Evolutionary conservation across 2,329 filamentous ascomycete species (phyloP).

Genomic region (Sporothrix protearum): DNA sequence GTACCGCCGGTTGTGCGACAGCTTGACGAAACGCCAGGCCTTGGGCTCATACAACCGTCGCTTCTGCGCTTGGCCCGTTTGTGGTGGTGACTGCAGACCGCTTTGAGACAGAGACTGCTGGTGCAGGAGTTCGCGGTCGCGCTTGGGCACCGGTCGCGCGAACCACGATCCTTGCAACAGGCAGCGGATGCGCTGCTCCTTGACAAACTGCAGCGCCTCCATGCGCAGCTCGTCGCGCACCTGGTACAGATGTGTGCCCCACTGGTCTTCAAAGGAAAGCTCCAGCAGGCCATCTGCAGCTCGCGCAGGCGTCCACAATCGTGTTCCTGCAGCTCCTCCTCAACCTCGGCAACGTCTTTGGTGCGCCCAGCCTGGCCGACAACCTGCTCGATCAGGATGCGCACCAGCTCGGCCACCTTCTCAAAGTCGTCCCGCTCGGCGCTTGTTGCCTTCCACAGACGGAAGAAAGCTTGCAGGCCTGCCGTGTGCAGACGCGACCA

Average conservation of each 20-base stretch:
- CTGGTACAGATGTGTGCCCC: conserved; percentile 84
- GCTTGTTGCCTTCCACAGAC: conserved; percentile 86
- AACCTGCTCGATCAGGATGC: conserved; percentile 85
- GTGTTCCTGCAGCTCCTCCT: conserved; percentile 82
- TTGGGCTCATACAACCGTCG: conserved; percentile 47
- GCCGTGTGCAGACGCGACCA: conserved; percentile 90
- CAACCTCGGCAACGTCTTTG: conserved; percentile 80
- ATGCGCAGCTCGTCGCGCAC: conserved; percentile 88
- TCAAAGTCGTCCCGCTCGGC: conserved; percentile 84
- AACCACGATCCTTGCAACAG: conserved; percentile 91
- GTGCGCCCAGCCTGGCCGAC: conserved; percentile 77
- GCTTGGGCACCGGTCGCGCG: conserved; percentile 45
- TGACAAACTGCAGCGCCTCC: conserved; percentile 92
- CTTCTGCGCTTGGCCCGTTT: conserved; percentile 37
- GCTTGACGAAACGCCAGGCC: conserved; percentile 76
- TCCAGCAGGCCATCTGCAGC: conserved; percentile 90
- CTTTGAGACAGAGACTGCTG: conserved; percentile 43
- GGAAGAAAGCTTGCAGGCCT: conserved; percentile 80
- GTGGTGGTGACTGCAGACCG: conserved; percentile 34
- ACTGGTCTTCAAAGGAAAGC: conserved; percentile 87
- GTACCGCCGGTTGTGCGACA: conserved; percentile 87
- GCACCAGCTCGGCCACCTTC: conserved; percentile 86
- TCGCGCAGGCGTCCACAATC: conserved; percentile 75
- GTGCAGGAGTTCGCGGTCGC: conserved; percentile 37
- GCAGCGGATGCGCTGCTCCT: conserved; percentile 91